A percentile compares a stretch with the other conserved stretches of the same genome.
Conservation (phyloP, 2,329 filamentous ascomycete species). For the Dothideomycetidae sp. region DNA sequence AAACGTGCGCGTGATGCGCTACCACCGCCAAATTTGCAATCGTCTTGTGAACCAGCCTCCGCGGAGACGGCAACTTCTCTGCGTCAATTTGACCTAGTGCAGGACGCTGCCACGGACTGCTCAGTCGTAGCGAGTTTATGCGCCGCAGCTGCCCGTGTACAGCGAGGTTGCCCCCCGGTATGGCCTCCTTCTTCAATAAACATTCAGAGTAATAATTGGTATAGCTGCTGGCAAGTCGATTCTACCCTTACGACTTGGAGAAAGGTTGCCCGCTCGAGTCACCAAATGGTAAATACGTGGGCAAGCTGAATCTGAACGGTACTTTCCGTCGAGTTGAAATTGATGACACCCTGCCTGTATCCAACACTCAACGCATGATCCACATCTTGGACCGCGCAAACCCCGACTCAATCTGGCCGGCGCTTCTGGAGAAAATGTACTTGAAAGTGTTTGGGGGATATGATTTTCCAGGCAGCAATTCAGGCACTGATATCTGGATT, state of each 20-base stretch:
- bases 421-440: slow-evolving; percentile 89
- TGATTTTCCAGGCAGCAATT: slow-evolving; percentile 95
- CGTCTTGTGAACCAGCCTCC: too few relatives aligned
- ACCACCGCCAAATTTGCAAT: too few relatives aligned
- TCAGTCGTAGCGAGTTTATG: slow-evolving; percentile 94
- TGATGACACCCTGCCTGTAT: slow-evolving; percentile 74
- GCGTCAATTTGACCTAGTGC: slow-evolving; percentile 85
- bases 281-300: slow-evolving; percentile 72
- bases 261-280: slow-evolving; percentile 49
- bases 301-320: slow-evolving; percentile 92
- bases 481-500: slow-evolving; percentile 84
- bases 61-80: too few relatives aligned
- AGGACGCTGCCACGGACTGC: slow-evolving; percentile 91
- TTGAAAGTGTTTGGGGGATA: slow-evolving; percentile 91
- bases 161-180: slow-evolving; percentile 56
- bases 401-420: slow-evolving; percentile 74
- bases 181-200: slow-evolving; percentile 13
- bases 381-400: slow-evolving; percentile 81
- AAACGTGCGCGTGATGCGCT: slow-evolving; percentile 58
- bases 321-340: slow-evolving; percentile 77
- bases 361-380: slow-evolving; percentile 58
- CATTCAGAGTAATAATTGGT: neutral
- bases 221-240: slow-evolving; percentile 54
- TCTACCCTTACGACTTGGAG: slow-evolving; percentile 59
- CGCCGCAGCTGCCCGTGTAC: slow-evolving; percentile 56